Evolutionary conservation across 2,329 filamentous ascomycete genomes (phyloP).

Genomic region (Epichloe aotearoae): DNA sequence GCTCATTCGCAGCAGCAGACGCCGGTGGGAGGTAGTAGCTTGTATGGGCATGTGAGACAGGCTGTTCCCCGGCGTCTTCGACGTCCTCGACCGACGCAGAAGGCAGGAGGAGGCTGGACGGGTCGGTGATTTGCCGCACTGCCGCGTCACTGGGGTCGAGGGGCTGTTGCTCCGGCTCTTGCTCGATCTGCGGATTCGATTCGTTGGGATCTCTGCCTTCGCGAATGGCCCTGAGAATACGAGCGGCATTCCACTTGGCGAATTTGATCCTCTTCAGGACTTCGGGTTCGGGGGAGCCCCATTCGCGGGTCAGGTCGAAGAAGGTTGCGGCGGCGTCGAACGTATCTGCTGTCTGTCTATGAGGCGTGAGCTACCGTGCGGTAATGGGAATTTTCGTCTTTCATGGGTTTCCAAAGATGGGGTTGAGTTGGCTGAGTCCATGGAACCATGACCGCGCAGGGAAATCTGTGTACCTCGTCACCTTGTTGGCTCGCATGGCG

Average conservation of each 20-base stretch:
- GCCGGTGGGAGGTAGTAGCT: constrained; percentile 22
- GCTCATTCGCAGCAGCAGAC: constrained; percentile 8
- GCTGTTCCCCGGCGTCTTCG: constrained; percentile 29
- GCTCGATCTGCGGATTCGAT: constrained; percentile 58
- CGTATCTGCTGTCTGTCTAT: constrained; percentile 80
- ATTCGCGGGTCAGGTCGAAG: constrained; percentile 75
- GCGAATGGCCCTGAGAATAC: constrained; percentile 83
- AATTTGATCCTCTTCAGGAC: constrained; percentile 82
- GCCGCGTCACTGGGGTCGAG: constrained; percentile 55
- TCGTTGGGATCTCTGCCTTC: constrained; percentile 86
- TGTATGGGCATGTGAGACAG: constrained; percentile 10
- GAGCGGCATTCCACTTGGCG: constrained; percentile 86
- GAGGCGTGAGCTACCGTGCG: not conserved
- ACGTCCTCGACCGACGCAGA: constrained; percentile 40
- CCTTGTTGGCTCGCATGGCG: constrained; percentile 69
- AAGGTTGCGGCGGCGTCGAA: constrained; percentile 90
- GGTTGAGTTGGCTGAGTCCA: too few species aligned
- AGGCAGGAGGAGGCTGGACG: constrained; percentile 21
- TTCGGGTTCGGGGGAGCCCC: constrained; percentile 67
- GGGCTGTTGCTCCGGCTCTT: constrained; percentile 23
- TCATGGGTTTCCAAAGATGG: too few species aligned
- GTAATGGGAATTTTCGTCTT: too few species aligned
- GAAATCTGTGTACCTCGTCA: constrained; percentile 47
- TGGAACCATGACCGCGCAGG: too few species aligned
- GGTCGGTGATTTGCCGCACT: constrained; percentile 34